Percentiles rank a stretch among this genome's conserved stretches.
Evolutionary conservation across 169 alveolate species (phyloP).

Genomic region (Cryptosporidium felis): DNA sequence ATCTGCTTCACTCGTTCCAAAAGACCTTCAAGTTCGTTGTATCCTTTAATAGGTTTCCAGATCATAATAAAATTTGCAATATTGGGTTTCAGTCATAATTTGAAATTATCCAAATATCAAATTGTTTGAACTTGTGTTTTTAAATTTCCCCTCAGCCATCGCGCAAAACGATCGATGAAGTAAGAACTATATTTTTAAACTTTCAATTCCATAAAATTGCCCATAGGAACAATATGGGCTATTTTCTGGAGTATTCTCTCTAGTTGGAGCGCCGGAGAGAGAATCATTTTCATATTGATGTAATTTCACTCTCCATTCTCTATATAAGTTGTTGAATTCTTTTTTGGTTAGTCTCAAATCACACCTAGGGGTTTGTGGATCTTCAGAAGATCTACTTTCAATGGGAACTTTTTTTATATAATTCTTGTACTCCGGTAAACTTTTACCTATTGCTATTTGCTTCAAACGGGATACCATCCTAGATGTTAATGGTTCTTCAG

Average conservation of each 20-base stretch:
- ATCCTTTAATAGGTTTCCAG: not conserved
- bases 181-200: not conserved
- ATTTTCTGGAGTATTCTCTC: slow-evolving; percentile 21
- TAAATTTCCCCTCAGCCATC: too few species aligned
- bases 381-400: slow-evolving; percentile 74
- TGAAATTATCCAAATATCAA: not conserved
- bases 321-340: slow-evolving; percentile 74
- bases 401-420: slow-evolving; percentile 74
- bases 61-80: not conserved
- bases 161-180: too few species aligned
- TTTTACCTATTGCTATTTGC: slow-evolving; percentile 79
- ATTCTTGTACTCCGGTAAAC: slow-evolving; percentile 77
- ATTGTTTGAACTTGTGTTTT: too few species aligned
- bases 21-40: slow-evolving; percentile 14
- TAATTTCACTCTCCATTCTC: slow-evolving; percentile 76
- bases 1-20: not conserved
- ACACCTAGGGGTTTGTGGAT: slow-evolving; percentile 78
- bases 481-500: slow-evolving; percentile 61
- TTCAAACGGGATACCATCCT: slow-evolving; percentile 76
- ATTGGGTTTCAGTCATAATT: not conserved
- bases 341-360: slow-evolving; percentile 73
- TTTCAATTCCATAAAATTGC: not conserved
- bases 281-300: slow-evolving; percentile 74
- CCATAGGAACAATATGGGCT: not conserved
- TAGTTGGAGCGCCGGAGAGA: slow-evolving; percentile 66